These are phyloP conservation scores for Colletotrichum orchidophilum DNA, from an alignment of 2,329 filamentous ascomycete species.

Conservation along the genomic window DNA sequence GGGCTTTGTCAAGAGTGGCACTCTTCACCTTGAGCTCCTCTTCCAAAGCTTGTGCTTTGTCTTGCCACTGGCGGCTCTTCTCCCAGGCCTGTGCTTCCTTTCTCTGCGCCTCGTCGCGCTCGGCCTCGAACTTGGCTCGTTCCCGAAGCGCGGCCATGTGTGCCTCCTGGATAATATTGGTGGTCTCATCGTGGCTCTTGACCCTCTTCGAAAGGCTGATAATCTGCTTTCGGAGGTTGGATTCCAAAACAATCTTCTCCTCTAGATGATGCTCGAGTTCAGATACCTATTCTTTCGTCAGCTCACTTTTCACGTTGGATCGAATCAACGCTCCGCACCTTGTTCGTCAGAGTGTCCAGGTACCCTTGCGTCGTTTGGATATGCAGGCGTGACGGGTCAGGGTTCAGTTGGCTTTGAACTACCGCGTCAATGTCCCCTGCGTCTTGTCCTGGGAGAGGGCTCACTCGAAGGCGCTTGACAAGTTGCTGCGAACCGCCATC, in stretches of 20 bases:
- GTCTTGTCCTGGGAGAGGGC: slow-evolving; percentile 5
- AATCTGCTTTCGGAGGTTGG: slow-evolving; percentile 31
- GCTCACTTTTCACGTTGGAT: background rate
- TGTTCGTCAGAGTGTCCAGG: slow-evolving; percentile 50
- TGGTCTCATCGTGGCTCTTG: slow-evolving; percentile 55
- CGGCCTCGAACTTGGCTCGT: slow-evolving; percentile 56
- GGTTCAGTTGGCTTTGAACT: slow-evolving; percentile 21
- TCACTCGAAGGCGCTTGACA: slow-evolving; percentile 24
- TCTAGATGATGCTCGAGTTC: slow-evolving; percentile 47
- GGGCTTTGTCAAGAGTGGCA: slow-evolving; percentile 45
- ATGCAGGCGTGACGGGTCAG: slow-evolving; percentile 15
- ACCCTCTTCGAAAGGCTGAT: slow-evolving; percentile 45
- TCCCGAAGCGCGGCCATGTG: slow-evolving; percentile 62
- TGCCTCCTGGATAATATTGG: slow-evolving; percentile 54
- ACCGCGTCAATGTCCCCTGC: slow-evolving; percentile 16
- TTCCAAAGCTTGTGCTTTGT: slow-evolving; percentile 50
- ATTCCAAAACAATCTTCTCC: slow-evolving; percentile 40
- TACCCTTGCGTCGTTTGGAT: slow-evolving; percentile 30
- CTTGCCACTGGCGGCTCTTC: slow-evolving; percentile 47
- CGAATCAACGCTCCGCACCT: slow-evolving; percentile 41
- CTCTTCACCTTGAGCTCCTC: slow-evolving; percentile 47
- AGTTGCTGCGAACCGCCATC: slow-evolving; percentile 11
- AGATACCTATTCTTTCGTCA: slow-evolving; percentile 42
- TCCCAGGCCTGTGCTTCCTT: slow-evolving; percentile 47
- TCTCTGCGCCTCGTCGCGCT: slow-evolving; percentile 53